A percentile compares a stretch with the other conserved stretches of the same genome.
Evolutionary conservation across 148 eudicot genomes (phyloP).

Genomic region (Rheum nobile): DNA sequence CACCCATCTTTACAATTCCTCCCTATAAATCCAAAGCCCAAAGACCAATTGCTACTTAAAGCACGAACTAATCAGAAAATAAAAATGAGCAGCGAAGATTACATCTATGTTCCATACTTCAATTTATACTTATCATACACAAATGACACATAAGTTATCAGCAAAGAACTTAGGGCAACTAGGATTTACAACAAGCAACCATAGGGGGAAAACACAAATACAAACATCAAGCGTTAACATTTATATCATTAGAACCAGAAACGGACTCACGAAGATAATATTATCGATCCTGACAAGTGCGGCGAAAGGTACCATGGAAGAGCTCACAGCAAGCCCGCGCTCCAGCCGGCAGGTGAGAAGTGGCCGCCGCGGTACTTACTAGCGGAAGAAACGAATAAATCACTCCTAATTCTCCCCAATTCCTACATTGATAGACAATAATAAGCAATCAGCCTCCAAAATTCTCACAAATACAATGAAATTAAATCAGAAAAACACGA

Average conservation of each 20-base stretch:
- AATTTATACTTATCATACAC: conserved; percentile 3
- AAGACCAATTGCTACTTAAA: conserved; percentile 41
- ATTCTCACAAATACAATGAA: neutral
- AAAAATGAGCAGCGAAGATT: neutral
- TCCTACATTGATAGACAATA: conserved; percentile 27
- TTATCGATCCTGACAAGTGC: conserved; percentile 96
- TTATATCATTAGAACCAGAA: conserved; percentile 18
- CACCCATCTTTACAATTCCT: conserved; percentile 90
- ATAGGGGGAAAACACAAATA: neutral
- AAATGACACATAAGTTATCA: conserved; percentile 10
- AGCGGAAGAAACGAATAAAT: conserved; percentile 66
- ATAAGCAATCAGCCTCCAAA: neutral
- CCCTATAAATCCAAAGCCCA: conserved; percentile 66
- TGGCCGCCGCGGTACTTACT: conserved; percentile 26
- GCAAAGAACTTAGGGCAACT: neutral
- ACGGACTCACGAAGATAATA: conserved; percentile 71
- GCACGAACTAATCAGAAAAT: conserved; percentile 10
- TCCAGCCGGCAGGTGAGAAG: conserved; percentile 39
- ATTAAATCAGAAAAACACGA: neutral
- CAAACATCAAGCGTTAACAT: neutral
- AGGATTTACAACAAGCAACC: neutral
- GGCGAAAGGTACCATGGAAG: conserved; percentile 87
- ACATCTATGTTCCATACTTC: neutral
- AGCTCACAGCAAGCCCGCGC: conserved; percentile 73
- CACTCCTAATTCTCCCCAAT: conserved; percentile 58